These are phyloP conservation scores for Aspergillus leporis DNA, from an alignment of 495 filamentous ascomycete species.

Conservation along the genomic window DNA sequence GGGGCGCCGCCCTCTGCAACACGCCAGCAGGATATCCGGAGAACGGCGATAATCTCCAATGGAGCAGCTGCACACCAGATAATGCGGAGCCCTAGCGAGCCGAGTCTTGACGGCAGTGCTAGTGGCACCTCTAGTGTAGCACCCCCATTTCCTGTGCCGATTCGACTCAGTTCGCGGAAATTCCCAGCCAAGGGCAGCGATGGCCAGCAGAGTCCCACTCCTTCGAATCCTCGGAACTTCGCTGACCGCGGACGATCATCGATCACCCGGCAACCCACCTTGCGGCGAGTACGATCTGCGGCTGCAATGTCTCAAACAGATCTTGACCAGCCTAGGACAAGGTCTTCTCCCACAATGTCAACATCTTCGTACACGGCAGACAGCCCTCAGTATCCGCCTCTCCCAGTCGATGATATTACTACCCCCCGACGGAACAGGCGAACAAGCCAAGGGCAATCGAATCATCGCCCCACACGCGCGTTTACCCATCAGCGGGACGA, in stretches of 20 bases:
- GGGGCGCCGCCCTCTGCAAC: constrained; percentile 23
- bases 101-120: constrained; percentile 55
- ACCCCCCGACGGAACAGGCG: constrained; percentile 43
- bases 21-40: constrained; percentile 57
- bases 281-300: constrained; percentile 84
- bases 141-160: constrained; percentile 89
- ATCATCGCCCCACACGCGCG: constrained; percentile 24
- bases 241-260: constrained; percentile 35
- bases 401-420: constrained; percentile 73
- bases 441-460: constrained; percentile 18
- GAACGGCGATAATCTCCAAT: constrained; percentile 72
- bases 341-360: constrained; percentile 66
- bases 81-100: constrained; percentile 72
- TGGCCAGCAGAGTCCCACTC: constrained; percentile 78
- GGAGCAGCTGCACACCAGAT: constrained; percentile 69
- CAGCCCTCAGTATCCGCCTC: constrained; percentile 70
- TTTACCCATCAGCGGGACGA: constrained; percentile 37
- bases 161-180: constrained; percentile 81
- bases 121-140: constrained; percentile 38
- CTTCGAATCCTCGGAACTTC: constrained; percentile 46
- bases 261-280: constrained; percentile 40
- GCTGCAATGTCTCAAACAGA: constrained; percentile 62
- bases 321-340: constrained; percentile 50
- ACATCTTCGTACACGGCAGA: constrained; percentile 64
- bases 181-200: constrained; percentile 72